phyloP scores from a whole-genome alignment of 306 rosid genomes.

The Vigna hirtella region DNA sequence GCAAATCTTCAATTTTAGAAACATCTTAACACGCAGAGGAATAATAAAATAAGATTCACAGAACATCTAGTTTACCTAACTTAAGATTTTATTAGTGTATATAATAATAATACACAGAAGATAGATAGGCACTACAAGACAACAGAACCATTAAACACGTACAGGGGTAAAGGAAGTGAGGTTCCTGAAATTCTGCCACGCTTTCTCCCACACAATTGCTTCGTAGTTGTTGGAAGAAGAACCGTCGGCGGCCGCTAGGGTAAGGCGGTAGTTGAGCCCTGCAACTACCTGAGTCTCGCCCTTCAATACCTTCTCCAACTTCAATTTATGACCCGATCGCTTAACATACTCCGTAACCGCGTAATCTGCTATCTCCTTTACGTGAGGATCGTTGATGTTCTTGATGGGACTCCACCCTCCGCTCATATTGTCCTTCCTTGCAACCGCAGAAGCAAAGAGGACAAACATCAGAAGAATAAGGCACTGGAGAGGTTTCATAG shows the following conservation, averaged over 20 bases:
- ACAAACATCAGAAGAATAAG: background rate
- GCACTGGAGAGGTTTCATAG: slow-evolving; percentile 21
- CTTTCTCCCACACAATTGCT: slow-evolving; percentile 50
- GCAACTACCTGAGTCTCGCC: slow-evolving; percentile 54
- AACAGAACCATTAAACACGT: background rate
- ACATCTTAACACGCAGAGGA: too few relatives aligned
- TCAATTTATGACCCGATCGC: slow-evolving; percentile 21
- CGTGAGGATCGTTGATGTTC: slow-evolving; percentile 48
- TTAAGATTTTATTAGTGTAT: background rate
- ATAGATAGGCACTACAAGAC: background rate
- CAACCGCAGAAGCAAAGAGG: background rate
- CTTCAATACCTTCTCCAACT: slow-evolving; percentile 36
- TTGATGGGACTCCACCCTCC: slow-evolving; percentile 53
- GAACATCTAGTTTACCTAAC: background rate
- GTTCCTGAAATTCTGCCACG: slow-evolving; percentile 42
- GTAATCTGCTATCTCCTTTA: slow-evolving; percentile 51
- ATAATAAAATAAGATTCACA: background rate
- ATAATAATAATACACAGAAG: background rate
- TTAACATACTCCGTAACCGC: slow-evolving; percentile 51
- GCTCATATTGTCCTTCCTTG: background rate
- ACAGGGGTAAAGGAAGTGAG: slow-evolving; percentile 32
- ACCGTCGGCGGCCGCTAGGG: slow-evolving; percentile 36
- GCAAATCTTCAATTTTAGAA: too few relatives aligned
- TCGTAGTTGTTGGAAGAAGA: slow-evolving; percentile 17
- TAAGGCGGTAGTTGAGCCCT: slow-evolving; percentile 45